Base-by-base conservation (phyloP, 2,329 filamentous ascomycete species). In the Verticillium nonalfalfae region DNA sequence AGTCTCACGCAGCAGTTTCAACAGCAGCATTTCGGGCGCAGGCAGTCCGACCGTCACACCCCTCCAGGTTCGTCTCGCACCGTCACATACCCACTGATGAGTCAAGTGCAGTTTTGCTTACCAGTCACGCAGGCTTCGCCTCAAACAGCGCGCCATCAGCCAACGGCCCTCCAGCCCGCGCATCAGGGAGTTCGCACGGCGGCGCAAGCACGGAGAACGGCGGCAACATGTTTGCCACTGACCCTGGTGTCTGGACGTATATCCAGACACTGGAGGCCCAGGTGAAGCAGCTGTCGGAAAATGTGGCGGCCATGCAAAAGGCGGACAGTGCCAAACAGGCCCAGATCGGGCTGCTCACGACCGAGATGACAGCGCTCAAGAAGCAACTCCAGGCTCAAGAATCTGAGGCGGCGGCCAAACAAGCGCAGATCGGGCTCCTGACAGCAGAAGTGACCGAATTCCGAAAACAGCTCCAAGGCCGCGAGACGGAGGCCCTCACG, bases 221-320 rank as follows among this genome's bases (percentile, higher is more conserved):
- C 65, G 85, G 84, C 64, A 91, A 91, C 67, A 80, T 91, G 63
- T 88, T 91, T 72, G 78, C 85, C 59, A 78, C 78, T 18, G 84
- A 86, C 58, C 80, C 85, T 64, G 87, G 86, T 52, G 77, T 93
- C 9, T 92, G 88, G 88, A 77, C 81, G 4, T 92, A 92, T 68
- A 84, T 93, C 38, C 86, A 91, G 61, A 82, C 81, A 18, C 78
- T 94, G 58, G 90, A 94, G 69, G 83, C 85, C 13, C 78, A 77
- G 65, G 71, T 84, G n/a, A 78, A 79, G 60, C 72, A 75, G 13
- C 68, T 83, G 26, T 75, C 73, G 40, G 79, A 82, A 18, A 72
- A 74, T 59, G 70, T 71, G 45, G 58, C 65, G 45, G 68, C 67
- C 5, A 74, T 83, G 69, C 79, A 81, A 65, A 70, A 73, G 26